A percentile compares a stretch with the other conserved stretches of the same genome.
These are phyloP conservation scores for Crithidia expoeki DNA, from an alignment of 208 protist species.

Conservation along the genomic window DNA sequence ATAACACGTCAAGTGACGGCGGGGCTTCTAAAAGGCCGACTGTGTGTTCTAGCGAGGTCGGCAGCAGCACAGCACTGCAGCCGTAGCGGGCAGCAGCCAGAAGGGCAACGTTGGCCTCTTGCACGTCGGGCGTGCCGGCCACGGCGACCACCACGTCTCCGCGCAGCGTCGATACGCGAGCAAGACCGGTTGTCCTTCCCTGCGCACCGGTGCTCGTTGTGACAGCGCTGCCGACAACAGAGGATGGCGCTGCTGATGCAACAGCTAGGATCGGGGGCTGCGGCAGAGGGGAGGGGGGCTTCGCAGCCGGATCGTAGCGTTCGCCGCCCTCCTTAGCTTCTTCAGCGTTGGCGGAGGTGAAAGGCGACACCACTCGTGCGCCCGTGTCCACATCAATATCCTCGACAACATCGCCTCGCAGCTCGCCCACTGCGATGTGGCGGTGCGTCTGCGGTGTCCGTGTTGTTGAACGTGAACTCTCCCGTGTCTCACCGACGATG, in stretches of 20 bases:
- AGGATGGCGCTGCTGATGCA: not conserved
- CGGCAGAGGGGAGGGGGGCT: not conserved
- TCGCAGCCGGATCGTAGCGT: constrained; percentile 11
- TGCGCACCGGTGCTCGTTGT: constrained; percentile 5
- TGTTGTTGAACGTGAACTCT: constrained; percentile 30
- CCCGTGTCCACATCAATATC: constrained; percentile 27
- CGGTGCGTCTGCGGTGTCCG: constrained; percentile 31
- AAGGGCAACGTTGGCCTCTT: constrained; percentile 65
- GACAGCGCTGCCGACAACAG: constrained; percentile 9
- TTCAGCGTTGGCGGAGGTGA: not conserved
- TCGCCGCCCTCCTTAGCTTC: not conserved
- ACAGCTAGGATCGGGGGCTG: constrained; percentile 8
- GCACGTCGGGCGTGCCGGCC: constrained; percentile 37
- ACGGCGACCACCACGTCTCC: constrained; percentile 65
- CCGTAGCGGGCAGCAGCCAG: constrained; percentile 66
- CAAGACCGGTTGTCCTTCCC: constrained; percentile 1
- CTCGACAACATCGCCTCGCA: not conserved
- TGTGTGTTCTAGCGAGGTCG: constrained; percentile 29
- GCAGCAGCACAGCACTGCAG: constrained; percentile 64
- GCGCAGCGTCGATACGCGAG: constrained; percentile 31
- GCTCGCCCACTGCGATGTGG: constrained; percentile 8
- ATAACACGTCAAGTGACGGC: constrained; percentile 51
- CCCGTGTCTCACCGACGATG: not conserved
- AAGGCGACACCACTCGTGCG: not conserved
- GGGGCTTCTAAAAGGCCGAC: constrained; percentile 39